These are phyloP conservation scores for Dacryopinax primogenitus DNA, from an alignment of 768 basidiomycete genomes.

Conservation along the genomic window DNA sequence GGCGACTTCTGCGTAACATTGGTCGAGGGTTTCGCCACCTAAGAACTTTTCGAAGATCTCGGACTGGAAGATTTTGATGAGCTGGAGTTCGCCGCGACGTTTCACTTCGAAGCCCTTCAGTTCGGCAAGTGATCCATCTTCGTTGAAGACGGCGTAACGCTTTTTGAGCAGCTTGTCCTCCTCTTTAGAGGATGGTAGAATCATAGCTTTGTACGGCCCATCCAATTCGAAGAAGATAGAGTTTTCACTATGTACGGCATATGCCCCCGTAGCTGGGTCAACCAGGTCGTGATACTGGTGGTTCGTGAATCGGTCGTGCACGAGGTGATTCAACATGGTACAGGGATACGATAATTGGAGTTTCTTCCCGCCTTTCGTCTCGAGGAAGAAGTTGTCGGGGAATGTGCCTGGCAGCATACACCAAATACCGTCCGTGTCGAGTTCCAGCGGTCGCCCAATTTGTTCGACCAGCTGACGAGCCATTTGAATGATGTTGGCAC, in stretches of 20 bases:
- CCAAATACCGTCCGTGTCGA: conserved; percentile 99
- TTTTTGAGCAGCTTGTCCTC: conserved; percentile 98
- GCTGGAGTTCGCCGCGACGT: conserved; percentile 88
- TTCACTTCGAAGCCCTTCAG: conserved; percentile 99
- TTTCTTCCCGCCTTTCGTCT: conserved; percentile 72
- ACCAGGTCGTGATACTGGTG: conserved; percentile 87
- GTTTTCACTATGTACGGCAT: conserved; percentile 82
- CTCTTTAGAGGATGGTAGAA: conserved; percentile 95
- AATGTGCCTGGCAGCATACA: conserved; percentile 98
- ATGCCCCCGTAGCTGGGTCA: conserved; percentile 71
- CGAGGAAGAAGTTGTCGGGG: conserved; percentile 96
- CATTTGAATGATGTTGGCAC: conserved; percentile 97
- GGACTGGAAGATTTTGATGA: conserved; percentile 99
- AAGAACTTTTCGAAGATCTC: conserved; percentile 97
- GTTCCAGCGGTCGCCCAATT: conserved; percentile 89
- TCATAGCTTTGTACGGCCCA: conserved; percentile 98
- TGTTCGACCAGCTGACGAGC: conserved; percentile 93
- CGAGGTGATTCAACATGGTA: conserved; percentile 98
- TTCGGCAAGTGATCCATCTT: conserved; percentile 93
- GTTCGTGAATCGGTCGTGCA: conserved; percentile 90
- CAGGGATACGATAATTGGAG: conserved; percentile 91
- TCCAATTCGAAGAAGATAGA: conserved; percentile 99
- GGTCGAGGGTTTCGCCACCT: conserved; percentile 81
- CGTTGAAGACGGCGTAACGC: conserved; percentile 97
- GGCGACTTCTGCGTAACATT: conserved; percentile 91